Evolutionary conservation across 1,284 basidiomycete species (phyloP).

Genomic region (Fistulina hepatica): DNA sequence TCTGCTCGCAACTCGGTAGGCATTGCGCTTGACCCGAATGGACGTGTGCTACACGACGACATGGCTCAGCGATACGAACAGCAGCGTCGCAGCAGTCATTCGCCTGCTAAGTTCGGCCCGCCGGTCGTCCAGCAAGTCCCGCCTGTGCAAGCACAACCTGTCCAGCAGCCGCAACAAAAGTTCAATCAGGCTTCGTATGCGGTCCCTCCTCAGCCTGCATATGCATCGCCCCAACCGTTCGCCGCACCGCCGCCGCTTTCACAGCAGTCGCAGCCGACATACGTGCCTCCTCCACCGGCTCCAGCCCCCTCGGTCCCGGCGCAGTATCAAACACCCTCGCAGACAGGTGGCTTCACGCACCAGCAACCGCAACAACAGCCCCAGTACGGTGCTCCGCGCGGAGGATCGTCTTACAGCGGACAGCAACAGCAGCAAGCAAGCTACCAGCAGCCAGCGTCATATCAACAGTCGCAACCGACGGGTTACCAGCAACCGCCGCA

Average conservation of each 20-base stretch:
- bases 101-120: slow-evolving; percentile 10
- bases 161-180: slow-evolving; percentile 12
- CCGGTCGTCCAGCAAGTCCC: slow-evolving; percentile 9
- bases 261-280: neutral
- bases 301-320: neutral
- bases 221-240: neutral
- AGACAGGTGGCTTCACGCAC: no score
- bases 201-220: neutral
- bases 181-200: slow-evolving; percentile 1
- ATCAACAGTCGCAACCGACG: no score
- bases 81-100: slow-evolving; percentile 22
- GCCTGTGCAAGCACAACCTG: slow-evolving; percentile 11
- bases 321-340: no score
- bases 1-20: slow-evolving; percentile 43
- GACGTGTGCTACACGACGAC: slow-evolving; percentile 69
- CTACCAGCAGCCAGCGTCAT: neutral
- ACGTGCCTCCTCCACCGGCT: neutral
- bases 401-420: slow-evolving; percentile 1
- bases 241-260: neutral
- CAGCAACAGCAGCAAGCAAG: neutral
- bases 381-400: neutral
- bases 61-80: slow-evolving; percentile 56
- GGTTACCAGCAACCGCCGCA: neutral
- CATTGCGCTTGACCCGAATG: slow-evolving; percentile 68
- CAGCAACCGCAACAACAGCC: no score